phyloP scores from a whole-genome alignment of 169 alveolate genomes.

The Cryptosporidium sp. region DNA sequence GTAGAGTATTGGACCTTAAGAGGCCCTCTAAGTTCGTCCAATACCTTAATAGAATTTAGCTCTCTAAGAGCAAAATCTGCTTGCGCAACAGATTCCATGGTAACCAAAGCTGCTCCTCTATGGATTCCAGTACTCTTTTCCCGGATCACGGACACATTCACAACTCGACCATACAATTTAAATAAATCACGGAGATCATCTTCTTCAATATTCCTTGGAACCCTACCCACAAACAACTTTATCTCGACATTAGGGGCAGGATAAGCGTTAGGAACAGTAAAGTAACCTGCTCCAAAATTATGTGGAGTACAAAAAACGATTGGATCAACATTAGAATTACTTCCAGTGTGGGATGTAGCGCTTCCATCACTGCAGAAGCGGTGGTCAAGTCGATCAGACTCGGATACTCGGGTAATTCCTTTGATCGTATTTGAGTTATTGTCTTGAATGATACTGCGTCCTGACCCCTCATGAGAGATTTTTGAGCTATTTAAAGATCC shows the following conservation, averaged over 20 bases:
- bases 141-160: constrained; percentile 86
- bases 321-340: not conserved
- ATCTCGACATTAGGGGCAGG: constrained; percentile 93
- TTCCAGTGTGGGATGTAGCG: not conserved
- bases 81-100: constrained; percentile 89
- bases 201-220: constrained; percentile 88
- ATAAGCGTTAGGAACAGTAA: constrained; percentile 43
- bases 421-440: not conserved
- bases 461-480: not conserved
- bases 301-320: not conserved
- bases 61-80: constrained; percentile 92
- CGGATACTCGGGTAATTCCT: not conserved
- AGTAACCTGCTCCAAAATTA: constrained; percentile 3
- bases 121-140: constrained; percentile 89
- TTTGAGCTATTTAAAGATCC: not conserved
- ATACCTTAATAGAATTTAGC: constrained; percentile 82
- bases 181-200: constrained; percentile 85
- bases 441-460: not conserved
- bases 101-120: constrained; percentile 85
- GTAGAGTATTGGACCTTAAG: constrained; percentile 90
- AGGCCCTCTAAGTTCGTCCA: constrained; percentile 88
- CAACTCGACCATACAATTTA: constrained; percentile 89
- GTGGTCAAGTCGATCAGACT: not conserved
- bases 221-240: constrained; percentile 90
- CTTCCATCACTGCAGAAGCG: not conserved